These are phyloP conservation scores for Paramyrothecium sp. DNA, from an alignment of 2,329 filamentous ascomycete species.

Conservation along the genomic window DNA sequence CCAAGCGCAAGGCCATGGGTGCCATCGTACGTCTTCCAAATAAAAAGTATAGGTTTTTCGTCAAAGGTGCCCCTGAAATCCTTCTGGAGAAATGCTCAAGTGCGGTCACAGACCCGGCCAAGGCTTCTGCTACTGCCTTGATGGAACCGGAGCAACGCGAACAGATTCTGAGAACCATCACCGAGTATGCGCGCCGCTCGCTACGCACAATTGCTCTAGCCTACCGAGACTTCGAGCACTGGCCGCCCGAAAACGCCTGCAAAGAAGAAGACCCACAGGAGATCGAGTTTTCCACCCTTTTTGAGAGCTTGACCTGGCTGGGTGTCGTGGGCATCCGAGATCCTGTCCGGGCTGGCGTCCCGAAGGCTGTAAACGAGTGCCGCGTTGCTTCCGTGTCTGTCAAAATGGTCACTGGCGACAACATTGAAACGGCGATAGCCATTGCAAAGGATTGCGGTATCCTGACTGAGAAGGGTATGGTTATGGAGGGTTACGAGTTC, in stretches of 20 bases:
- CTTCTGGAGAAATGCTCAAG: slow-evolving; percentile 42
- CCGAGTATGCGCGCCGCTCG: slow-evolving; percentile 58
- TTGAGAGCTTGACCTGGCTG: slow-evolving; percentile 33
- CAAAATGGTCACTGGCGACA: slow-evolving; percentile 57
- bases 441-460: slow-evolving; percentile 40
- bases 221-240: slow-evolving; percentile 67
- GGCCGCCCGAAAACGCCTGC: slow-evolving; percentile 63
- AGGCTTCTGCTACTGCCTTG: slow-evolving; percentile 14
- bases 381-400: slow-evolving; percentile 64
- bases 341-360: slow-evolving; percentile 59
- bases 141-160: slow-evolving; percentile 55
- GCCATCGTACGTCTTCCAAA: slow-evolving; percentile 45
- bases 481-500: slow-evolving; percentile 55
- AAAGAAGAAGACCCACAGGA: slow-evolving; percentile 55
- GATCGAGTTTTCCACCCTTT: slow-evolving; percentile 49
- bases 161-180: slow-evolving; percentile 50
- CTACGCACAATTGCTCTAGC: slow-evolving; percentile 71
- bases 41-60: slow-evolving; percentile 42
- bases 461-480: slow-evolving; percentile 48
- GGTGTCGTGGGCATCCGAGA: slow-evolving; percentile 62
- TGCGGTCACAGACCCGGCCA: slow-evolving; percentile 5
- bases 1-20: slow-evolving; percentile 52
- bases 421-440: slow-evolving; percentile 36
- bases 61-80: slow-evolving; percentile 58
- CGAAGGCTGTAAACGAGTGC: slow-evolving; percentile 59